These are phyloP conservation scores for Pulchroboletus neoregius DNA, from an alignment of 1,284 basidiomycete genomes.

Conservation along the genomic window DNA sequence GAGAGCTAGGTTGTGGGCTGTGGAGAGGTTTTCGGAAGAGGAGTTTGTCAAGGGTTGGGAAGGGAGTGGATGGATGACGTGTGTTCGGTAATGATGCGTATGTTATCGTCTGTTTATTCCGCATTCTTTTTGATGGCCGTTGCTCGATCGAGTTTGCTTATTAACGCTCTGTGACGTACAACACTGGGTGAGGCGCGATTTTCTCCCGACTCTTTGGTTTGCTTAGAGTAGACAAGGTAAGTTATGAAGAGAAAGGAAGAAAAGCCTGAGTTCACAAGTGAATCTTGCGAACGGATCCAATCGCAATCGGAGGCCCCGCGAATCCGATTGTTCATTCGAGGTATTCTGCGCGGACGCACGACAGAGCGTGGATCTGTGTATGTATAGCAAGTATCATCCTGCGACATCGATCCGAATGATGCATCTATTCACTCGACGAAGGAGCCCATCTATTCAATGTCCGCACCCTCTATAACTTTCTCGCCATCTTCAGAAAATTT, in stretches of 20 bases:
- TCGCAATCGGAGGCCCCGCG: no score
- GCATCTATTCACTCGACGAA: not conserved
- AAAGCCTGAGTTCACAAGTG: no score
- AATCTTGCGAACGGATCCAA: no score
- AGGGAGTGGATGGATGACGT: conserved; percentile 50
- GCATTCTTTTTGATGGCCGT: not conserved
- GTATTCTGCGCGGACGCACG: not conserved
- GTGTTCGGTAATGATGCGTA: conserved; percentile 10
- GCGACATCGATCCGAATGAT: no score
- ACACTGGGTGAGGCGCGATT: no score
- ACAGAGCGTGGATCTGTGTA: not conserved
- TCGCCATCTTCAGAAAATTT: conserved; percentile 79
- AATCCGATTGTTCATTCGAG: not conserved
- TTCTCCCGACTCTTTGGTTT: no score
- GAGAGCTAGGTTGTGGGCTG: conserved; percentile 68
- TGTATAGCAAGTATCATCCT: no score
- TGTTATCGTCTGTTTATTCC: not conserved
- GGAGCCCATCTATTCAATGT: conserved; percentile 30
- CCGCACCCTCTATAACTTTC: conserved; percentile 62
- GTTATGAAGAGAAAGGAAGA: no score
- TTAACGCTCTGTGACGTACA: not conserved
- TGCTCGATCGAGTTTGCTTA: not conserved
- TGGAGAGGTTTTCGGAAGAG: conserved; percentile 69
- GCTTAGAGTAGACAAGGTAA: no score
- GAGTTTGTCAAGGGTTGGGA: conserved; percentile 78